Conservation (phyloP, 805 yeast species). For the Pichia ethanolica region DNA sequence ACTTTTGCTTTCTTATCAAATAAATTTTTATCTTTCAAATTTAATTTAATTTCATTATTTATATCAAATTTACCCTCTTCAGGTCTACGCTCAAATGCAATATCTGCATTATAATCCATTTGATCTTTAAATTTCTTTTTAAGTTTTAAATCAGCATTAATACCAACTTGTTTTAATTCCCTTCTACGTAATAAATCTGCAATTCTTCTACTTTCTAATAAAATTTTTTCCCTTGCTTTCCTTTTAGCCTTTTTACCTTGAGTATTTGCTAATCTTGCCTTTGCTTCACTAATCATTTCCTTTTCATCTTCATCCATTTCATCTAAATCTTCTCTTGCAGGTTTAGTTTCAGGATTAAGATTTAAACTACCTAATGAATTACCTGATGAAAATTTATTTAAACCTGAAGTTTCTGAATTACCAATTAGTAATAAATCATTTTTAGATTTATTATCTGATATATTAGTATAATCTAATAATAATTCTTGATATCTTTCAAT, state of each 20-base stretch:
- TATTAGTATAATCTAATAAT: conserved; percentile 40
- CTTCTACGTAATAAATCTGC: conserved; percentile 74
- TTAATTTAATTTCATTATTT: conserved; percentile 39
- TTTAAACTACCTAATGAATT: conserved; percentile 47
- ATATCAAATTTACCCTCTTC: conserved; percentile 63
- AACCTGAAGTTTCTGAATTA: conserved; percentile 8
- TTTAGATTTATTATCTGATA: conserved; percentile 20
- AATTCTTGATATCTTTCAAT: conserved; percentile 76
- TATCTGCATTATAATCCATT: conserved; percentile 77
- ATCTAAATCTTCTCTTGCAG: conserved; percentile 74
- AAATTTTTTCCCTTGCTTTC: conserved; percentile 75
- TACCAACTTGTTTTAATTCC: conserved; percentile 76
- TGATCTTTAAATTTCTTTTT: conserved; percentile 50
- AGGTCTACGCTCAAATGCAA: conserved; percentile 71
- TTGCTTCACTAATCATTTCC: conserved; percentile 93
- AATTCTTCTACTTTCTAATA: conserved; percentile 69
- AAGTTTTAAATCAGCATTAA: conserved; percentile 40
- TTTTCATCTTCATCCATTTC: conserved; percentile 81
- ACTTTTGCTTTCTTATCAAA: conserved; percentile 39
- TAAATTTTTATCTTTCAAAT: conserved; percentile 22
- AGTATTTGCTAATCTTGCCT: conserved; percentile 84
- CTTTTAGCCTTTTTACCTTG: conserved; percentile 93
- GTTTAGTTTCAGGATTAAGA: conserved; percentile 65
- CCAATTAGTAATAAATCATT: conserved; percentile 19
- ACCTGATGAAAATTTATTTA: conserved; percentile 7